A percentile compares a stretch with the other conserved stretches of the same genome.
Conservation (phyloP, 2,329 filamentous ascomycete genomes). For the Claviceps sorghi region DNA sequence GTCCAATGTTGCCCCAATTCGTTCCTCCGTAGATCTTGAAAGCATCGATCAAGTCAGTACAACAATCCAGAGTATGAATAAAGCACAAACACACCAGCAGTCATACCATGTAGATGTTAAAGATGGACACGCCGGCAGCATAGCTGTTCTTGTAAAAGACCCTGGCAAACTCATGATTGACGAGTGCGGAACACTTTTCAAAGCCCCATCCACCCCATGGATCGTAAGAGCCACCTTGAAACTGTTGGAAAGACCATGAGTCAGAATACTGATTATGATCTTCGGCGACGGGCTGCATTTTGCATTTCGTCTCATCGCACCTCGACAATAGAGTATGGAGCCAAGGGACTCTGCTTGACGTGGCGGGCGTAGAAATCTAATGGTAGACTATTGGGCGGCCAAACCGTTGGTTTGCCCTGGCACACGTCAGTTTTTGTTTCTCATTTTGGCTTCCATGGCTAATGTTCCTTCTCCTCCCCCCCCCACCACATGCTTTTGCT, state of each 20-base stretch:
- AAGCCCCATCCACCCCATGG: constrained; percentile 62
- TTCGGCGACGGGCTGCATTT: too few species aligned
- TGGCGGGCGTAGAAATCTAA: constrained; percentile 27
- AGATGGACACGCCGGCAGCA: constrained; percentile 48
- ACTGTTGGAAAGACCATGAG: constrained; percentile 22
- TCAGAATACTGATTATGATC: background rate
- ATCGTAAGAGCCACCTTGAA: constrained; percentile 59
- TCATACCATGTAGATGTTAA: constrained; percentile 61
- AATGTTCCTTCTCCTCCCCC: background rate
- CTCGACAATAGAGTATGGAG: constrained; percentile 52
- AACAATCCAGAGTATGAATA: background rate
- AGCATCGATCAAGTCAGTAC: background rate
- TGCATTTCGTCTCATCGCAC: constrained; percentile 6
- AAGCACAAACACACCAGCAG: background rate
- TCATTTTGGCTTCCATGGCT: background rate
- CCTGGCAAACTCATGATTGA: constrained; percentile 60
- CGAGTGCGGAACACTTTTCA: constrained; percentile 47
- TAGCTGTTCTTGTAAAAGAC: constrained; percentile 70
- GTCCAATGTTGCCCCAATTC: constrained; percentile 70
- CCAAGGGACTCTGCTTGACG: constrained; percentile 44
- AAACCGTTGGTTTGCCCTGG: constrained; percentile 29
- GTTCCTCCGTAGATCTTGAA: constrained; percentile 55
- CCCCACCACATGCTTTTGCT: background rate
- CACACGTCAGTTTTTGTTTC: background rate
- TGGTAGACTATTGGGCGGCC: constrained; percentile 44